Percentiles rank a stretch among this genome's conserved stretches.
Evolutionary conservation across 208 protist species (phyloP).

Genomic region (Leptomonas seymouri): DNA sequence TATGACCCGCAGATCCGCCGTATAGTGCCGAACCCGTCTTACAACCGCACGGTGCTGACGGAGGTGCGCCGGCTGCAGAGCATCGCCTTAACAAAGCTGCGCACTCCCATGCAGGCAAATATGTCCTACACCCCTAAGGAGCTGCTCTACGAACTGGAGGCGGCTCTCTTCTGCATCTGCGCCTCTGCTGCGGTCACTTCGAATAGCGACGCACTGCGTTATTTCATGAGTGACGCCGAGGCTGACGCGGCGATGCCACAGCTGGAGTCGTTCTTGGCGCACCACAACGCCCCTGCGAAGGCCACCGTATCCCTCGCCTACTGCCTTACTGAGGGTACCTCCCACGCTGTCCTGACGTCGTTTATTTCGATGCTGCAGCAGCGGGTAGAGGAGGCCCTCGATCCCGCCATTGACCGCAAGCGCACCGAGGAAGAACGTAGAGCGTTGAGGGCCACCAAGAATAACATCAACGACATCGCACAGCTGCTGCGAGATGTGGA

Average conservation of each 20-base stretch:
- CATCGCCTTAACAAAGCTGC: slow-evolving; percentile 44
- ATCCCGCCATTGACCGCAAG: slow-evolving; percentile 19
- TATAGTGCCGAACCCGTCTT: slow-evolving; percentile 51
- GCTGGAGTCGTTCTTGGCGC: slow-evolving; percentile 49
- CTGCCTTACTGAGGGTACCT: slow-evolving; percentile 55
- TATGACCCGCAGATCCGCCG: slow-evolving; percentile 46
- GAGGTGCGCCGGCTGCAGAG: slow-evolving; percentile 56
- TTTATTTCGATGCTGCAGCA: slow-evolving; percentile 40
- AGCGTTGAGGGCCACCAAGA: slow-evolving; percentile 51
- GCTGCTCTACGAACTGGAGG: slow-evolving; percentile 51
- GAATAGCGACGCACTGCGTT: slow-evolving; percentile 19
- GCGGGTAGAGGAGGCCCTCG: slow-evolving; percentile 36
- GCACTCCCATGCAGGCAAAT: slow-evolving; percentile 27
- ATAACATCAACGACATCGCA: slow-evolving; percentile 47
- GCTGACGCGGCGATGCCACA: slow-evolving; percentile 36
- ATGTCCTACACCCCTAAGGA: slow-evolving; percentile 49
- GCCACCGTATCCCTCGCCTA: slow-evolving; percentile 43
- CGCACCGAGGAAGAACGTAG: slow-evolving; percentile 32
- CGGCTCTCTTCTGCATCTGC: slow-evolving; percentile 46
- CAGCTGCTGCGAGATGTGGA: slow-evolving; percentile 36
- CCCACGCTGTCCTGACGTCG: slow-evolving; percentile 28
- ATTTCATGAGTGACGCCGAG: slow-evolving; percentile 36
- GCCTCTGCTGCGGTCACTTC: slow-evolving; percentile 45
- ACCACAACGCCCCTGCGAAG: slow-evolving; percentile 44
- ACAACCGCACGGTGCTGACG: slow-evolving; percentile 36